These are phyloP conservation scores for Ophiostoma novo-ulmi DNA, from an alignment of 2,329 filamentous ascomycete genomes.

Conservation along the genomic window DNA sequence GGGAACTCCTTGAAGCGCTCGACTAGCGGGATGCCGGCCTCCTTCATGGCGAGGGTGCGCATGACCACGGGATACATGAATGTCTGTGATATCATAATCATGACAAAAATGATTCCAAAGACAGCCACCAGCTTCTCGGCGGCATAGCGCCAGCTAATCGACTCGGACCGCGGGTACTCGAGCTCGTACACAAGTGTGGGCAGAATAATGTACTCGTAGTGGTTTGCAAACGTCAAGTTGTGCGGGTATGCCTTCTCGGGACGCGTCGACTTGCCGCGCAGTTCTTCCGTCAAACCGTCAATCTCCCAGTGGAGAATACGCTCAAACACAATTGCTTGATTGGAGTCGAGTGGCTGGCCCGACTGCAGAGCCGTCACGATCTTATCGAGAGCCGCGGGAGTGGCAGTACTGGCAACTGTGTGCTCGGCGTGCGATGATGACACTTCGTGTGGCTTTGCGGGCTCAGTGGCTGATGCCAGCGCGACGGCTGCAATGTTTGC, in stretches of 20 bases:
- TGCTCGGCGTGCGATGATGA: background rate
- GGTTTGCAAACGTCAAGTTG: conserved; percentile 61
- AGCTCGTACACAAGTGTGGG: conserved; percentile 76
- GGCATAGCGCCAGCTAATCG: conserved; percentile 69
- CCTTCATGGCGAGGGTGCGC: conserved; percentile 61
- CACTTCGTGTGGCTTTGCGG: background rate
- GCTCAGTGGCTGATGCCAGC: background rate
- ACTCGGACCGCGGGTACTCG: conserved; percentile 64
- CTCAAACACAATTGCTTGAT: conserved; percentile 60
- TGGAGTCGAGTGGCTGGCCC: conserved; percentile 52
- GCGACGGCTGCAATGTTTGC: conserved; percentile 29
- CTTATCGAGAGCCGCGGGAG: conserved; percentile 42
- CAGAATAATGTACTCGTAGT: conserved; percentile 67
- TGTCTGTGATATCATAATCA: conserved; percentile 72
- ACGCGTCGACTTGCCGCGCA: conserved; percentile 56
- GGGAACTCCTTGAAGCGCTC: conserved; percentile 64
- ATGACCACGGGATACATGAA: conserved; percentile 74
- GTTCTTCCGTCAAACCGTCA: conserved; percentile 58
- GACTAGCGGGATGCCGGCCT: conserved; percentile 55
- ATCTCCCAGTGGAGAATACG: conserved; percentile 63
- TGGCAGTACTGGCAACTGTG: background rate
- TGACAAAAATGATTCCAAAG: conserved; percentile 68
- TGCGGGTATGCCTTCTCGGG: conserved; percentile 55
- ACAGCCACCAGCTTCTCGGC: conserved; percentile 65
- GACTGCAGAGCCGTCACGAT: conserved; percentile 60